These are phyloP conservation scores for Sequoiadendron giganteum DNA, from an alignment of 75 land plant genomes.

Conservation along the genomic window DNA sequence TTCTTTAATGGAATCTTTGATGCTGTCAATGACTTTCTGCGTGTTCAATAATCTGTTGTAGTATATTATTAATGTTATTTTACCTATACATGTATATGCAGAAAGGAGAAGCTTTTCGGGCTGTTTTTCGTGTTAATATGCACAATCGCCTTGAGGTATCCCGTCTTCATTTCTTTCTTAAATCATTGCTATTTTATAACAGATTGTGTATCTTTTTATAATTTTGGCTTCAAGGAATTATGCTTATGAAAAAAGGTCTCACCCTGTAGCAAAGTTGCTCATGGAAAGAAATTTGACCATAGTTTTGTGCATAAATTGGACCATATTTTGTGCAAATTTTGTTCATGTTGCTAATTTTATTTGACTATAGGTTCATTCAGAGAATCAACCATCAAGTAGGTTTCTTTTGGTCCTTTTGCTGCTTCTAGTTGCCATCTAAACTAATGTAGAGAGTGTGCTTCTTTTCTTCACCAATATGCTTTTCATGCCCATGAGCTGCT, in stretches of 20 bases:
- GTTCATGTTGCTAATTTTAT: no score
- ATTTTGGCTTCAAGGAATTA: neutral
- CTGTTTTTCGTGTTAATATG: slow-evolving; percentile 69
- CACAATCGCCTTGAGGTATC: slow-evolving; percentile 63
- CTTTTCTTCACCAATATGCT: no score
- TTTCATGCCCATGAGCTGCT: no score
- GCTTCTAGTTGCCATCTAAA: no score
- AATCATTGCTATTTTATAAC: neutral
- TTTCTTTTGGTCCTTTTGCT: no score
- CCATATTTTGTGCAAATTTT: no score
- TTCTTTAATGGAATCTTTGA: neutral
- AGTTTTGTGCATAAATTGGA: no score
- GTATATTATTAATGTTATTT: neutral
- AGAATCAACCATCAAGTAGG: no score
- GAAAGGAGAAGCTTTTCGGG: slow-evolving; percentile 62
- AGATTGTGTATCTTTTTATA: neutral
- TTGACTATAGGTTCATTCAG: no score
- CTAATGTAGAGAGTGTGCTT: no score
- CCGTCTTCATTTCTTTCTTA: neutral
- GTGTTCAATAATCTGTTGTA: neutral
- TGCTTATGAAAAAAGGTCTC: neutral
- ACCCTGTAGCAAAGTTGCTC: no score
- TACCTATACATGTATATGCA: slow-evolving; percentile 17
- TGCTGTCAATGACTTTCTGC: neutral
- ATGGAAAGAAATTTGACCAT: no score